A percentile compares a stretch with the other conserved stretches of the same genome.
phyloP scores from a whole-genome alignment of 768 basidiomycete genomes.

The Suillus decipiens region DNA sequence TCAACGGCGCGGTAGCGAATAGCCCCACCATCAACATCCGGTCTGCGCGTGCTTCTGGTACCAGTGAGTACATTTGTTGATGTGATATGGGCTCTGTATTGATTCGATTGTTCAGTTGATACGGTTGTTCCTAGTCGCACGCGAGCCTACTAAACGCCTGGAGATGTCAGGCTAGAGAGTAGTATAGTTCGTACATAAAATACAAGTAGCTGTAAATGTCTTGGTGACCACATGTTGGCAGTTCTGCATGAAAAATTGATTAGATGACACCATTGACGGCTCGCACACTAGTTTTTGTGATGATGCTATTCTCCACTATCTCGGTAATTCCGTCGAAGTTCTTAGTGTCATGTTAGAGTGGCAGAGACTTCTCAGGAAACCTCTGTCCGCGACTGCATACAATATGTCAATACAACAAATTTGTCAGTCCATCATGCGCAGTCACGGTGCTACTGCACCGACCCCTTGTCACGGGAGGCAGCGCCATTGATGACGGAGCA shows the following conservation, averaged over 20 bases:
- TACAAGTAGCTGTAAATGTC: no score
- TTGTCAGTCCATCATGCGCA: no score
- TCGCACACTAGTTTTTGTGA: slow-evolving; percentile 26
- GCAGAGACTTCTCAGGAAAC: slow-evolving; percentile 23
- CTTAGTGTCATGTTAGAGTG: slow-evolving; percentile 22
- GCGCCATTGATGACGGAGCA: no score
- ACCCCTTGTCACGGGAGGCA: no score
- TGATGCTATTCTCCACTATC: slow-evolving; percentile 21
- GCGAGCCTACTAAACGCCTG: neutral
- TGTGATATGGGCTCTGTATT: neutral
- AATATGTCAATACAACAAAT: neutral
- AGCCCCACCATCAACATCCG: neutral
- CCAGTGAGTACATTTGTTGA: neutral
- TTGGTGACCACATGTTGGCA: neutral
- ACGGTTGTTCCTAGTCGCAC: neutral
- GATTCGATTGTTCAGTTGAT: neutral
- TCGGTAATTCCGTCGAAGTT: slow-evolving; percentile 26
- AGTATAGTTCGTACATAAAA: neutral
- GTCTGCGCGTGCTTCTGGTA: neutral
- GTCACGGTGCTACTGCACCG: no score
- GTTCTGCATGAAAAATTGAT: neutral
- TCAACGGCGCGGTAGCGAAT: neutral
- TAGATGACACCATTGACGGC: neutral
- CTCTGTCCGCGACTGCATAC: slow-evolving; percentile 27
- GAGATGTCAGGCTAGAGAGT: neutral